phyloP scores from a whole-genome alignment of 1,284 basidiomycete genomes.

The Fomitopsis schrenkii region DNA sequence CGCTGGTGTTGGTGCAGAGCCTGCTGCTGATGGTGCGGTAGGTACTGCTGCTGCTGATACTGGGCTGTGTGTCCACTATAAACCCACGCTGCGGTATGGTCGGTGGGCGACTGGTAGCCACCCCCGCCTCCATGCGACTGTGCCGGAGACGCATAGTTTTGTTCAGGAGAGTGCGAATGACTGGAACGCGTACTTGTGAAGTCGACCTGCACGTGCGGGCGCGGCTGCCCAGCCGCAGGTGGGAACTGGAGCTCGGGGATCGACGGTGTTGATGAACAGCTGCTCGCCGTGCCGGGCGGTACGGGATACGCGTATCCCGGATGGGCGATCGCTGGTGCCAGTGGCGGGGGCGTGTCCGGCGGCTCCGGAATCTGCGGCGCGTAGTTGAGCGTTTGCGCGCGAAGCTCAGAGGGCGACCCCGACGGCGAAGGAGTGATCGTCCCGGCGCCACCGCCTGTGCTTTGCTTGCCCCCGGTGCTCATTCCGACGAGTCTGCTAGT shows the following conservation, averaged over 20 bases:
- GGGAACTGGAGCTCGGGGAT: slow-evolving; percentile 20
- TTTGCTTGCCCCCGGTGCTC: not conserved
- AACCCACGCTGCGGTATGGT: slow-evolving; percentile 11
- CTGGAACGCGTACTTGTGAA: not conserved
- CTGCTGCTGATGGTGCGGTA: no score
- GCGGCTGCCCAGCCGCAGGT: not conserved
- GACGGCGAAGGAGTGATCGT: slow-evolving; percentile 12
- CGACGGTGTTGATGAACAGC: slow-evolving; percentile 16
- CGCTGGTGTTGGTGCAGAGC: not conserved
- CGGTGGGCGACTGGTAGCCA: slow-evolving; percentile 4
- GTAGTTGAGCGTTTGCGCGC: slow-evolving; percentile 13
- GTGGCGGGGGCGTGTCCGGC: slow-evolving; percentile 28
- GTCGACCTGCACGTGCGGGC: not conserved
- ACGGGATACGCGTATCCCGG: slow-evolving; percentile 10
- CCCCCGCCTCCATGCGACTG: slow-evolving; percentile 10
- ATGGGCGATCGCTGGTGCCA: slow-evolving; percentile 14
- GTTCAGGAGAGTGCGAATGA: slow-evolving; percentile 3
- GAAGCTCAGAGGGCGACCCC: slow-evolving; percentile 20
- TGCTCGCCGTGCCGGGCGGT: slow-evolving; percentile 14
- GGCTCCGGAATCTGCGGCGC: slow-evolving; percentile 15
- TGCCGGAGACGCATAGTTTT: slow-evolving; percentile 10
- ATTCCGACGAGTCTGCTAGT: not conserved
- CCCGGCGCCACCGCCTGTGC: not conserved
- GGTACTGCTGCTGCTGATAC: slow-evolving; percentile 5
- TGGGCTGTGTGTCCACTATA: slow-evolving; percentile 12